phyloP scores from a whole-genome alignment of 2,329 filamentous ascomycete species.

The Arthrinium puccinioides region DNA sequence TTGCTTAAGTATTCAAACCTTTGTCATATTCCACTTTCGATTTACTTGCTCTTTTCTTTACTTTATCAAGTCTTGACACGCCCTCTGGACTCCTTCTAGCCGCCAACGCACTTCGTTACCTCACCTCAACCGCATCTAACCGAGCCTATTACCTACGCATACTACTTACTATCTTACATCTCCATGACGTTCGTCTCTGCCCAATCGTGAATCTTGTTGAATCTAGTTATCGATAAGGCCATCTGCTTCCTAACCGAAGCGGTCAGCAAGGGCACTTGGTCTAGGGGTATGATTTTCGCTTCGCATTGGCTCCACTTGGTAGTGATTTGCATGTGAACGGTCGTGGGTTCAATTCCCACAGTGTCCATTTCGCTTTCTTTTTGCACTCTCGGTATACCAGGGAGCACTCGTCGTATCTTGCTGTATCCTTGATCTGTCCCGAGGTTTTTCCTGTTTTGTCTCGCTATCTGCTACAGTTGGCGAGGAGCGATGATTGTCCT shows the following conservation, averaged over 20 bases:
- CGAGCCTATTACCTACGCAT: background rate
- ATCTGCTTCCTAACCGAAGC: too few relatives aligned
- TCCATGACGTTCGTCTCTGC: too few relatives aligned
- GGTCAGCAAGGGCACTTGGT: constrained; percentile 3
- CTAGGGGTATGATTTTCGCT: constrained; percentile 6
- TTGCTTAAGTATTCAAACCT: too few relatives aligned
- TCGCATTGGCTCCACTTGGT: constrained; percentile 1
- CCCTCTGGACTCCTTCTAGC: background rate
- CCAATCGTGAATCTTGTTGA: too few relatives aligned
- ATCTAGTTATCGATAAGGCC: too few relatives aligned
- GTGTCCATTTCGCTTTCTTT: background rate
- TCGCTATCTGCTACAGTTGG: too few relatives aligned
- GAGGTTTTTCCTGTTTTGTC: too few relatives aligned
- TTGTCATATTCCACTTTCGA: background rate
- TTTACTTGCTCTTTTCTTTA: background rate
- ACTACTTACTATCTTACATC: background rate
- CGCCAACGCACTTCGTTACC: background rate
- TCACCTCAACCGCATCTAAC: background rate
- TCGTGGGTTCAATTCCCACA: constrained; percentile 6
- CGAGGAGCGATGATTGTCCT: too few relatives aligned
- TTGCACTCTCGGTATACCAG: too few relatives aligned
- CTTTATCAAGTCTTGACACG: background rate
- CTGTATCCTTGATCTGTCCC: too few relatives aligned
- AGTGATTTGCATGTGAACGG: background rate
- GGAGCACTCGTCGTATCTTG: too few relatives aligned